phyloP scores from a whole-genome alignment of 2,329 filamentous ascomycete species.

The Scleromitrula shiraiana region DNA sequence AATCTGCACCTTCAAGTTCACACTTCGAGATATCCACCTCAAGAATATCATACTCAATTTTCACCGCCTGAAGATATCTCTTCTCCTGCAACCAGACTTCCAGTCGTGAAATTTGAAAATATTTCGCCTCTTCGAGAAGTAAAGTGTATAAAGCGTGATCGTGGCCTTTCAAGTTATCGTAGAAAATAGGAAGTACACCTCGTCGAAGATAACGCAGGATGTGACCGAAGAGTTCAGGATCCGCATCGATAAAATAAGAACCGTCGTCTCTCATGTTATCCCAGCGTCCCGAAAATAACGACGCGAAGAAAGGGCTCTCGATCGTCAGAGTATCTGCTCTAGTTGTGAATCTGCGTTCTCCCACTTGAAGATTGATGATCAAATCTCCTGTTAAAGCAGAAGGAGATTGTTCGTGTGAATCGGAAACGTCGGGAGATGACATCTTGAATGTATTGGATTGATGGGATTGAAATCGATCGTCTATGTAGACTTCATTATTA shows the following conservation, averaged over 20 bases:
- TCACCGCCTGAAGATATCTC: conserved; percentile 9
- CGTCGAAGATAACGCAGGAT: conserved; percentile 31
- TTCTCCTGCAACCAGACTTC: conserved; percentile 23
- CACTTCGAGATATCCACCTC: conserved; percentile 1
- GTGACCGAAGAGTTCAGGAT: conserved; percentile 31
- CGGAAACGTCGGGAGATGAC: not conserved
- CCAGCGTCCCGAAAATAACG: conserved; percentile 22
- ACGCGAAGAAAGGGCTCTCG: not conserved
- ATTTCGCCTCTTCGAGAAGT: conserved; percentile 29
- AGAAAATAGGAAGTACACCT: conserved; percentile 31
- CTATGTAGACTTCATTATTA: too few relatives aligned
- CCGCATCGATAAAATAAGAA: conserved; percentile 33
- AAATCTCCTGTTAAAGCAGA: not conserved
- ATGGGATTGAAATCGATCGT: too few relatives aligned
- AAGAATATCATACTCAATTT: not conserved
- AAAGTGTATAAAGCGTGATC: conserved; percentile 30
- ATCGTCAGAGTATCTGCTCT: not conserved
- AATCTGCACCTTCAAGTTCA: not conserved
- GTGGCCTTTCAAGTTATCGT: conserved; percentile 24
- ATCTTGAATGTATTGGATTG: not conserved
- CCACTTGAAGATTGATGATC: conserved; percentile 4
- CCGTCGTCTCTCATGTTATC: conserved; percentile 24
- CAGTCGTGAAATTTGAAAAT: conserved; percentile 29
- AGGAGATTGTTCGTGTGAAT: not conserved
- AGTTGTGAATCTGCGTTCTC: conserved; percentile 7